phyloP scores from a whole-genome alignment of 208 protist species.

The Spongospora subterranea region DNA sequence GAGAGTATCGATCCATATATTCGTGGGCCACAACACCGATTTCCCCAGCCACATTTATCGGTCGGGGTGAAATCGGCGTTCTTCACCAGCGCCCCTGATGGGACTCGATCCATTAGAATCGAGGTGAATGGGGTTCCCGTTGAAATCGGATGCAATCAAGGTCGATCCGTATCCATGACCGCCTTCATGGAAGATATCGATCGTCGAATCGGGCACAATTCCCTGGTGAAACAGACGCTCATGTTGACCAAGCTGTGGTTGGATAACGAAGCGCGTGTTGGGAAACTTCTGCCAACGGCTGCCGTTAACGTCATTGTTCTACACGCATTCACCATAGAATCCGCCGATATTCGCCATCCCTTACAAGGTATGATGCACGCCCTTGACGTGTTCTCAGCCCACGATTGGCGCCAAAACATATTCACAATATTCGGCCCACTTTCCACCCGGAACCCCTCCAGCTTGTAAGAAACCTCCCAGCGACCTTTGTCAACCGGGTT shows the following conservation, averaged over 20 bases:
- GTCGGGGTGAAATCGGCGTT: constrained; percentile 27
- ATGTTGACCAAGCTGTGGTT: constrained; percentile 1
- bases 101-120: constrained; percentile 12
- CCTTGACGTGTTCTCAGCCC: not conserved
- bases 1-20: constrained; percentile 46
- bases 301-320: constrained; percentile 35
- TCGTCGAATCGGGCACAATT: constrained; percentile 29
- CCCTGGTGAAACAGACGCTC: constrained; percentile 14
- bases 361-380: constrained; percentile 51
- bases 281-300: not conserved
- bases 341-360: not conserved
- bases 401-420: not conserved
- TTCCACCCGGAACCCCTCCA: not conserved
- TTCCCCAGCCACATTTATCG: not conserved
- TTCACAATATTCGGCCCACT: constrained; percentile 50
- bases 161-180: not conserved
- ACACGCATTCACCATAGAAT: not conserved
- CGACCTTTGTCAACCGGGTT: not conserved
- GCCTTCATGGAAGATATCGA: constrained; percentile 43
- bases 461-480: not conserved
- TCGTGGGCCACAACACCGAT: not conserved
- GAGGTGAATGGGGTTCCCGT: constrained; percentile 6
- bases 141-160: constrained; percentile 49
- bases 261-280: not conserved
- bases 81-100: not conserved